Evolutionary conservation across 345 rosid genomes (phyloP).

Genomic region (Hibiscus tridactylites): DNA sequence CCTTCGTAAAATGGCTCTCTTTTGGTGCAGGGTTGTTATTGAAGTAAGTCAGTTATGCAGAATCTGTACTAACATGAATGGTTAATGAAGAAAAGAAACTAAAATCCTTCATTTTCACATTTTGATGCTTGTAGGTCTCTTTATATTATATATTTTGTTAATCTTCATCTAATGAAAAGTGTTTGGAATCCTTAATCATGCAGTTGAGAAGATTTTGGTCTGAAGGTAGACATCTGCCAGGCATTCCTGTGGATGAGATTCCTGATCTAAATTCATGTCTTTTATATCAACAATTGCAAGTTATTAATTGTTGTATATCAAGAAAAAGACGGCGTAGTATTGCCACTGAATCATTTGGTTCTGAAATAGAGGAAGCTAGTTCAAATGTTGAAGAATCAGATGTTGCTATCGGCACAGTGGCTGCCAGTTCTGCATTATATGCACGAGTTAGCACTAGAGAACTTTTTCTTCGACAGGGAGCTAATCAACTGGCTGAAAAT

Average conservation of each 20-base stretch:
- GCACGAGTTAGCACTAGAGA: slow-evolving; percentile 50
- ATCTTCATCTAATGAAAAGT: slow-evolving; percentile 12
- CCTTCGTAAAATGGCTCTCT: slow-evolving; percentile 62
- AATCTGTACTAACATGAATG: not conserved
- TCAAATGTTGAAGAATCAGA: slow-evolving; percentile 30
- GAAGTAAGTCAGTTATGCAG: slow-evolving; percentile 50
- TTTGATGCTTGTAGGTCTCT: not conserved
- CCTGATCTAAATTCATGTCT: slow-evolving; percentile 86
- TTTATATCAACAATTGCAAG: slow-evolving; percentile 78
- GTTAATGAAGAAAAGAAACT: not conserved
- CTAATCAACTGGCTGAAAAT: slow-evolving; percentile 37
- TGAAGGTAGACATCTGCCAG: slow-evolving; percentile 66
- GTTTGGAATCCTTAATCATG: slow-evolving; percentile 21
- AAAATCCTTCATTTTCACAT: not conserved
- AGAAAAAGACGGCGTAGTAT: slow-evolving; percentile 53
- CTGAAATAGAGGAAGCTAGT: slow-evolving; percentile 48
- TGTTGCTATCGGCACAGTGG: slow-evolving; percentile 15
- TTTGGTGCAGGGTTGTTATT: slow-evolving; percentile 74
- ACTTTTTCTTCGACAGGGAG: slow-evolving; percentile 69
- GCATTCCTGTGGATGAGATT: slow-evolving; percentile 57
- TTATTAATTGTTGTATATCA: slow-evolving; percentile 79
- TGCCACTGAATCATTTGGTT: slow-evolving; percentile 65
- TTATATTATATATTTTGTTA: not conserved
- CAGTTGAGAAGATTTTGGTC: slow-evolving; percentile 82
- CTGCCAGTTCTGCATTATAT: slow-evolving; percentile 39